Percentiles rank a stretch among this genome's conserved stretches.
Conservation (phyloP, 352 stramenopile genomes). For the Phytophthora europaea region DNA sequence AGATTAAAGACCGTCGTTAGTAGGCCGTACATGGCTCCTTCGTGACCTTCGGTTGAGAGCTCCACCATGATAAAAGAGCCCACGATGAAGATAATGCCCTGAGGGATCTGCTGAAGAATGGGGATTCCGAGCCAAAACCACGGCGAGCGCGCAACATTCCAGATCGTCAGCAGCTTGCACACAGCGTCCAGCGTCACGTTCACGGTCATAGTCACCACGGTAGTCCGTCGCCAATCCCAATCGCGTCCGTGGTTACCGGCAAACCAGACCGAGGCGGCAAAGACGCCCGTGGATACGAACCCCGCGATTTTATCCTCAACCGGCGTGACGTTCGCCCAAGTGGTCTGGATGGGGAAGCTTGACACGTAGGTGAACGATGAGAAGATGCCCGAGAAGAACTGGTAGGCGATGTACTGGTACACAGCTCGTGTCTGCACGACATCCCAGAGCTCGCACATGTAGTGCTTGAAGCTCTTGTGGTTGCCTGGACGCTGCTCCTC, state of each 20-base stretch:
- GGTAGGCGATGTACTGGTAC: constrained; percentile 3
- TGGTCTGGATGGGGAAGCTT: neutral
- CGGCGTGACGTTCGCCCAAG: neutral
- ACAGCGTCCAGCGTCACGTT: neutral
- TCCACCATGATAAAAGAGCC: constrained; percentile 1
- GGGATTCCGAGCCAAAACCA: neutral
- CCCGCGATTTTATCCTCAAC: neutral
- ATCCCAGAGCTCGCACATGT: constrained; percentile 2
- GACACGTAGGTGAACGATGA: neutral
- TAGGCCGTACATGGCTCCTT: neutral
- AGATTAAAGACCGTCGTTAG: constrained; percentile 1
- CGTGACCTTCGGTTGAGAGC: neutral
- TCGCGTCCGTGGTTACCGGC: neutral
- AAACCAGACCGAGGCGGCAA: neutral
- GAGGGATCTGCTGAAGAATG: neutral
- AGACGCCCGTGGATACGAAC: neutral
- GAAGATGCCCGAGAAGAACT: constrained; percentile 1
- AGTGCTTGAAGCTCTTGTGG: constrained; percentile 4
- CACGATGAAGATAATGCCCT: neutral
- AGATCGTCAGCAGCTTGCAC: neutral
- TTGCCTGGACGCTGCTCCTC: neutral
- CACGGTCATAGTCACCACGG: neutral
- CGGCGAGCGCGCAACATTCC: neutral
- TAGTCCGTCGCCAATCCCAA: neutral
- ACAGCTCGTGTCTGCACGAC: neutral